Evolutionary conservation across 1,284 basidiomycete genomes (phyloP).

Genomic region (Cryptococcus sp.): DNA sequence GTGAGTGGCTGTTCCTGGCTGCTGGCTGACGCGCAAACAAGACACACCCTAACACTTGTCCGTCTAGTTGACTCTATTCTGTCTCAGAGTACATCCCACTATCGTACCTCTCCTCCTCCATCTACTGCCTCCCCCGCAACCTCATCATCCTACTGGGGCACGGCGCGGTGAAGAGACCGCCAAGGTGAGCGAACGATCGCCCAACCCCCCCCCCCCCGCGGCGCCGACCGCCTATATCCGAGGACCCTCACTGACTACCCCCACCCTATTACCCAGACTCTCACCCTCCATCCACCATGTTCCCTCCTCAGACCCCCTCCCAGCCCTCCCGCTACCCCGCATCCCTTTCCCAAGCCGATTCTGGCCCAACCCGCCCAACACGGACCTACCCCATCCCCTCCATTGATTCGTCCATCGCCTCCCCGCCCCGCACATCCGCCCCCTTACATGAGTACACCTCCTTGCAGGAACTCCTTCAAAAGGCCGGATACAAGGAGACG

Average conservation of each 20-base stretch:
- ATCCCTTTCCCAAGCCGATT: constrained; percentile 18
- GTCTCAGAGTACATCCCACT: too few relatives aligned
- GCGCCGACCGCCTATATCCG: background rate
- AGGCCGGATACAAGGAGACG: constrained; percentile 86
- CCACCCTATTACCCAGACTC: background rate
- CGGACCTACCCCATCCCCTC: constrained; percentile 18
- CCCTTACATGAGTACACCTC: constrained; percentile 59
- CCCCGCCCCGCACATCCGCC: constrained; percentile 10
- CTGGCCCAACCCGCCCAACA: constrained; percentile 16
- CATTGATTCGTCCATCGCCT: constrained; percentile 17
- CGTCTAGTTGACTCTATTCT: too few relatives aligned
- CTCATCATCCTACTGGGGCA: too few relatives aligned
- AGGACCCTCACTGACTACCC: too few relatives aligned
- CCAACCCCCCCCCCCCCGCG: background rate
- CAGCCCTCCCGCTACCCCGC: constrained; percentile 18
- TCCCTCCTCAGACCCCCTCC: constrained; percentile 2
- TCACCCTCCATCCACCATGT: background rate
- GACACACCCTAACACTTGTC: too few relatives aligned
- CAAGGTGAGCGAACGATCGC: background rate
- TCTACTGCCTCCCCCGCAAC: too few relatives aligned
- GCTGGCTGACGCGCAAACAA: too few relatives aligned
- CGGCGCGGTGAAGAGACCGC: background rate
- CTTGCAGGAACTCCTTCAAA: constrained; percentile 73
- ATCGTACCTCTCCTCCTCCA: too few relatives aligned
- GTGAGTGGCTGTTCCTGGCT: too few relatives aligned